Evolutionary conservation across 2,329 filamentous ascomycete genomes (phyloP).

Genomic region (Didymella glomerata): DNA sequence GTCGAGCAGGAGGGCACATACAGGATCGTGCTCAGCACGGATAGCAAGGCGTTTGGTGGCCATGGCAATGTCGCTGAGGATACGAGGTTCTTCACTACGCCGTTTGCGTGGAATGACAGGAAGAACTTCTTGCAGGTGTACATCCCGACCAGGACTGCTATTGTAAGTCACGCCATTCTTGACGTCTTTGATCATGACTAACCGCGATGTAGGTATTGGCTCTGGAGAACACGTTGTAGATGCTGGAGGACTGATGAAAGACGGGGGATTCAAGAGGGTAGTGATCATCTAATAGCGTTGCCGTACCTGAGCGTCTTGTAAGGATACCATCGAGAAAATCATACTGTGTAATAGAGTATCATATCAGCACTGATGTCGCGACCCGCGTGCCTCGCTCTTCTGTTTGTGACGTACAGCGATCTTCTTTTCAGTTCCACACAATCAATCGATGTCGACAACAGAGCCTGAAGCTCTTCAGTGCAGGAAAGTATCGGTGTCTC

Average conservation of each 20-base stretch:
- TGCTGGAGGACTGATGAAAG: not conserved
- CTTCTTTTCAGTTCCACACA: no score
- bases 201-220: slow-evolving; percentile 36
- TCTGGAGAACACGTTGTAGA: slow-evolving; percentile 41
- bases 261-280: not conserved
- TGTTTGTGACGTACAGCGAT: not conserved
- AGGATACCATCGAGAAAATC: slow-evolving; percentile 17
- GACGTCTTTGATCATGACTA: slow-evolving; percentile 6
- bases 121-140: slow-evolving; percentile 95
- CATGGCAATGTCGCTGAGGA: slow-evolving; percentile 77
- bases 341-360: slow-evolving; percentile 13
- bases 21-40: slow-evolving; percentile 82
- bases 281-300: slow-evolving; percentile 10
- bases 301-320: not conserved
- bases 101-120: slow-evolving; percentile 87
- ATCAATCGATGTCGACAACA: not conserved
- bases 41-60: slow-evolving; percentile 80
- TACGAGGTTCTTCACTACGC: slow-evolving; percentile 92
- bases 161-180: slow-evolving; percentile 65
- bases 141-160: slow-evolving; percentile 80
- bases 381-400: not conserved
- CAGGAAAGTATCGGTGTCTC: no score
- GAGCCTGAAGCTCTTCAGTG: not conserved
- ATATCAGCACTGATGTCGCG: not conserved
- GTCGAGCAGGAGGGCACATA: slow-evolving; percentile 87